These are phyloP conservation scores for Manihot esculenta DNA, from an alignment of 441 rosid species.

Conservation along the genomic window DNA sequence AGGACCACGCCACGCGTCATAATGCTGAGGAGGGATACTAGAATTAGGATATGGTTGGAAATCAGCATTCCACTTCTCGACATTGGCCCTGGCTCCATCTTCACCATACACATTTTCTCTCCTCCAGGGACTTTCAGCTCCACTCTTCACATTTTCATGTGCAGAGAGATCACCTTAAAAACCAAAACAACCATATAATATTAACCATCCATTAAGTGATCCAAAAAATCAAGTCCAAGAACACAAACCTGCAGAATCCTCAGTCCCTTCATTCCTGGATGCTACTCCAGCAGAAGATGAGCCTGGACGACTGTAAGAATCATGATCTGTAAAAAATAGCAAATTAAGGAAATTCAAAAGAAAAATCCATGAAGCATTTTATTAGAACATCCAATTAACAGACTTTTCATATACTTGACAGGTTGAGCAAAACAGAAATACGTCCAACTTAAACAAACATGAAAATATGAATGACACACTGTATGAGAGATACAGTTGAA, in stretches of 20 bases:
- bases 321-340: slow-evolving; percentile 50
- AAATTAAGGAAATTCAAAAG: slow-evolving; percentile 14
- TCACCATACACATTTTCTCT: slow-evolving; percentile 59
- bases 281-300: slow-evolving; percentile 56
- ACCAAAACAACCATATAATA: slow-evolving; percentile 8
- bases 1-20: slow-evolving; percentile 77
- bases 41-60: slow-evolving; percentile 58
- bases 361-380: not conserved
- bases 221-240: slow-evolving; percentile 9
- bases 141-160: slow-evolving; percentile 39
- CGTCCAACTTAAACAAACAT: not conserved
- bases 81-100: slow-evolving; percentile 52
- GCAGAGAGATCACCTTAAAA: slow-evolving; percentile 46
- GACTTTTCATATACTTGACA: not conserved
- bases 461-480: not conserved
- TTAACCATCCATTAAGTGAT: not conserved
- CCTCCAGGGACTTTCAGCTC: slow-evolving; percentile 59
- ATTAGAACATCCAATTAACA: not conserved
- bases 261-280: slow-evolving; percentile 42
- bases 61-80: slow-evolving; percentile 73
- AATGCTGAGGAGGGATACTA: slow-evolving; percentile 60
- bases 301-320: slow-evolving; percentile 49
- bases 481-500: not conserved
- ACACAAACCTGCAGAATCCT: slow-evolving; percentile 50
- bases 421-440: not conserved